Percentiles rank a stretch among this genome's conserved stretches.
These are phyloP conservation scores for Pyronema omphalodes DNA, from an alignment of 495 filamentous ascomycete species.

Conservation along the genomic window DNA sequence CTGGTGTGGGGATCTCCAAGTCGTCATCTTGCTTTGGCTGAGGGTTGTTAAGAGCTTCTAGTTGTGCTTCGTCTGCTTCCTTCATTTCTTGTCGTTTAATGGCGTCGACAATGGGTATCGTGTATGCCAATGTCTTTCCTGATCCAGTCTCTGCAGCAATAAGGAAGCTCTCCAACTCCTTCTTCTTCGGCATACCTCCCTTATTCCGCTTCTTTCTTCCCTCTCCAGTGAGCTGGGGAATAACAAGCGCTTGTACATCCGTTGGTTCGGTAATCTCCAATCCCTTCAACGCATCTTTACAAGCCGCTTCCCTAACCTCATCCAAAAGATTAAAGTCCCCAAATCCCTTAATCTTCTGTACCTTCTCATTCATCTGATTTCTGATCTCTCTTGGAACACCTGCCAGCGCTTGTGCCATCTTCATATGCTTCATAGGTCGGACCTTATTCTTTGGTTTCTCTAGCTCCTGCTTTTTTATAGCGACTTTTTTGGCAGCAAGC, in stretches of 20 bases:
- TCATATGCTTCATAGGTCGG: slow-evolving; percentile 63
- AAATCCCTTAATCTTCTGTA: slow-evolving; percentile 56
- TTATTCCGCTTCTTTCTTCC: slow-evolving; percentile 5
- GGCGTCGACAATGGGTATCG: slow-evolving; percentile 63
- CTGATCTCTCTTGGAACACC: slow-evolving; percentile 57
- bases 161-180: slow-evolving; percentile 45
- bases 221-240: slow-evolving; percentile 51
- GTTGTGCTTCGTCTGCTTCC: slow-evolving; percentile 29
- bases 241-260: slow-evolving; percentile 71
- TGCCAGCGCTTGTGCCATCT: slow-evolving; percentile 72
- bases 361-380: slow-evolving; percentile 44
- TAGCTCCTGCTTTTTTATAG: slow-evolving; percentile 21
- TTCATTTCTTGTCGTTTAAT: slow-evolving; percentile 57
- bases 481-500: neutral
- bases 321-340: slow-evolving; percentile 59
- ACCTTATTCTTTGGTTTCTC: slow-evolving; percentile 21
- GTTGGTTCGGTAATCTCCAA: slow-evolving; percentile 59
- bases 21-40: slow-evolving; percentile 27
- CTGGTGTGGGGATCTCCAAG: slow-evolving; percentile 35
- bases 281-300: slow-evolving; percentile 48
- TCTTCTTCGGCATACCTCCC: neutral
- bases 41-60: slow-evolving; percentile 27
- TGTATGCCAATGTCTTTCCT: slow-evolving; percentile 85
- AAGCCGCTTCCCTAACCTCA: slow-evolving; percentile 52
- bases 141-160: slow-evolving; percentile 93